phyloP scores from a whole-genome alignment of 257 asterid genomes.

The Ophiorrhiza pumila region DNA sequence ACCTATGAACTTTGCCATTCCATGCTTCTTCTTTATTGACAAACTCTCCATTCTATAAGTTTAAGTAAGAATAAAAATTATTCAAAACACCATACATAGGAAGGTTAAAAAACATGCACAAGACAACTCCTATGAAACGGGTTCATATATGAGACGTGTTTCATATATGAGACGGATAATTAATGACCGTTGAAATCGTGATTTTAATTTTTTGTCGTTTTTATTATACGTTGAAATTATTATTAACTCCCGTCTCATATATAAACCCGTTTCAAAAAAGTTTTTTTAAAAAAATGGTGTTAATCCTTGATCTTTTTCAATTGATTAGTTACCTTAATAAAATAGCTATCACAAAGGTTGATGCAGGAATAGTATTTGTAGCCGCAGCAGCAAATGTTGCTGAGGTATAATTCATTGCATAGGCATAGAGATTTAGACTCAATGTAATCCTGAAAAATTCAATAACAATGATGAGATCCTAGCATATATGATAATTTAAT shows the following conservation, averaged over 20 bases:
- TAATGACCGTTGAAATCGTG: too few species aligned
- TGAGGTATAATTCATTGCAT: slow-evolving; percentile 32
- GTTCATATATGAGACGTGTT: too few species aligned
- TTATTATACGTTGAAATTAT: too few species aligned
- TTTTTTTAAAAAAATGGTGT: too few species aligned
- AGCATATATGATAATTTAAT: background rate
- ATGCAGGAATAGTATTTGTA: slow-evolving; percentile 31
- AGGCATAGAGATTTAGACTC: slow-evolving; percentile 35
- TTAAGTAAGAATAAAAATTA: background rate
- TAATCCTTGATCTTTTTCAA: too few species aligned
- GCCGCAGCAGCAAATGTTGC: slow-evolving; percentile 42
- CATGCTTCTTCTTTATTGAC: slow-evolving; percentile 15
- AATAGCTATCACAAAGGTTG: slow-evolving; percentile 23
- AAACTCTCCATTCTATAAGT: slow-evolving; percentile 12
- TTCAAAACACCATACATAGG: background rate
- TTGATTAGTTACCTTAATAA: slow-evolving; percentile 13
- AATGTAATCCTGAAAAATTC: slow-evolving; percentile 28
- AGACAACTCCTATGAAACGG: background rate
- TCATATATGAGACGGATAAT: too few species aligned
- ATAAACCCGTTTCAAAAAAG: too few species aligned
- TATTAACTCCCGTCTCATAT: too few species aligned
- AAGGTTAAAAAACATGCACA: background rate
- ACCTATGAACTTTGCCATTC: slow-evolving; percentile 21
- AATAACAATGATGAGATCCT: background rate
- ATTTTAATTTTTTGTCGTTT: too few species aligned